Conservation (phyloP, 202 grass and related monocot species). For the Bolboschoenoplectus hybrid region DNA sequence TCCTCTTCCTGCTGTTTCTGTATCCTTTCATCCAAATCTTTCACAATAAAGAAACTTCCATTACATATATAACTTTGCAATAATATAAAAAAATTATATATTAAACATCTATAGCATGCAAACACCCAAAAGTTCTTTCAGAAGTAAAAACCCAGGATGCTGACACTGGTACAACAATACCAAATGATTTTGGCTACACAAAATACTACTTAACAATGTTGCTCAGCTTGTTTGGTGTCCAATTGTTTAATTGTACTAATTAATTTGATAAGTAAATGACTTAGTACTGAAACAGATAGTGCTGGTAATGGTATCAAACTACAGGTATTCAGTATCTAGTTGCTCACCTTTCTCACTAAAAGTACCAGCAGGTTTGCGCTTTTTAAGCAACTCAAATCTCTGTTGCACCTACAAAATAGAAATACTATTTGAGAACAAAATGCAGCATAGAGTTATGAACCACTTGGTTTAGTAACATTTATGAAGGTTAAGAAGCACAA, state of each 20-base stretch:
- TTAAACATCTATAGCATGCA: background rate
- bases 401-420: conserved; percentile 74
- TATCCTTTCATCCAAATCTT: conserved; percentile 79
- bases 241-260: background rate
- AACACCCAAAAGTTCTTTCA: background rate
- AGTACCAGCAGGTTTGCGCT: conserved; percentile 73
- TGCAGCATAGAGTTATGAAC: background rate
- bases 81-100: background rate
- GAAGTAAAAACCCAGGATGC: background rate
- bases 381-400: conserved; percentile 90
- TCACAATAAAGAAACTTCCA: conserved; percentile 25
- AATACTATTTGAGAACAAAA: conserved; percentile 35
- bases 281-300: background rate
- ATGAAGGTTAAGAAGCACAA: background rate
- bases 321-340: background rate
- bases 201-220: conserved; percentile 19
- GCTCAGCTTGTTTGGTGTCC: background rate
- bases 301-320: background rate
- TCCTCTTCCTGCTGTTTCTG: conserved; percentile 84
- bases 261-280: background rate
- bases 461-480: background rate
- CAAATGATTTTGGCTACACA: background rate
- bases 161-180: background rate
- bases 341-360: conserved; percentile 88
- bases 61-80: background rate